phyloP scores from a whole-genome alignment of 441 rosid species.

The Erodium texanum region DNA sequence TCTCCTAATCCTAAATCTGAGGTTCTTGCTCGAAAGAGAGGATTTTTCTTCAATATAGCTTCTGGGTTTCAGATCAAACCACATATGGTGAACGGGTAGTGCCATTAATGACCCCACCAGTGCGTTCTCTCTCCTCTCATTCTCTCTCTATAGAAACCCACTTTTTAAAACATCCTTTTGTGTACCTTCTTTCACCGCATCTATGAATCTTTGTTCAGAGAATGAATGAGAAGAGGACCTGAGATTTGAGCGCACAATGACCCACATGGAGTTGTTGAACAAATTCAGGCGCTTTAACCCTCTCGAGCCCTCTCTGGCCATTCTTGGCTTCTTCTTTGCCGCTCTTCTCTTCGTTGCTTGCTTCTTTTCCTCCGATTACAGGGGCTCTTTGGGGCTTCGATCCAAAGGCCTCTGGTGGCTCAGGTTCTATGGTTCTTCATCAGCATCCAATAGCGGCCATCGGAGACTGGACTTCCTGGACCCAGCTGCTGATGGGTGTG shows the following conservation, averaged over 20 bases:
- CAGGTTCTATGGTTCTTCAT: slow-evolving; percentile 31
- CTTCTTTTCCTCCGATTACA: slow-evolving; percentile 66
- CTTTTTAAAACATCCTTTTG: not conserved
- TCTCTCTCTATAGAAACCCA: not conserved
- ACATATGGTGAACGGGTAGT: not conserved
- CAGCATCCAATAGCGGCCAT: slow-evolving; percentile 15
- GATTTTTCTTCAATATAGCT: not conserved
- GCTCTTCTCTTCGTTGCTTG: slow-evolving; percentile 46
- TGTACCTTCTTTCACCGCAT: slow-evolving; percentile 11
- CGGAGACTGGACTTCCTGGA: slow-evolving; percentile 49
- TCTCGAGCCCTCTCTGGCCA: slow-evolving; percentile 60
- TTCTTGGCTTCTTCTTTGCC: slow-evolving; percentile 61
- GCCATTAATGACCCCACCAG: slow-evolving; percentile 5
- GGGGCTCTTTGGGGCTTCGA: slow-evolving; percentile 22
- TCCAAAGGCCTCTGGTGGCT: slow-evolving; percentile 43
- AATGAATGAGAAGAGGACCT: slow-evolving; percentile 22
- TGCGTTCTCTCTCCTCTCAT: not conserved
- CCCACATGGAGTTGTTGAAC: slow-evolving; percentile 36
- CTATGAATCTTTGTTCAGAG: slow-evolving; percentile 12
- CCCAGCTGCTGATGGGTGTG: slow-evolving; percentile 45
- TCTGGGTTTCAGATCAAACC: not conserved
- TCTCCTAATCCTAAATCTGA: not conserved
- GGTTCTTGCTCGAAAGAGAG: not conserved
- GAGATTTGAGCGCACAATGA: slow-evolving; percentile 20
- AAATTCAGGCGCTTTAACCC: slow-evolving; percentile 59